A percentile compares a stretch with the other conserved stretches of the same genome.
These are phyloP conservation scores for Solanum aculeatissimum DNA, from an alignment of 305 asterid species.

Conservation along the genomic window DNA sequence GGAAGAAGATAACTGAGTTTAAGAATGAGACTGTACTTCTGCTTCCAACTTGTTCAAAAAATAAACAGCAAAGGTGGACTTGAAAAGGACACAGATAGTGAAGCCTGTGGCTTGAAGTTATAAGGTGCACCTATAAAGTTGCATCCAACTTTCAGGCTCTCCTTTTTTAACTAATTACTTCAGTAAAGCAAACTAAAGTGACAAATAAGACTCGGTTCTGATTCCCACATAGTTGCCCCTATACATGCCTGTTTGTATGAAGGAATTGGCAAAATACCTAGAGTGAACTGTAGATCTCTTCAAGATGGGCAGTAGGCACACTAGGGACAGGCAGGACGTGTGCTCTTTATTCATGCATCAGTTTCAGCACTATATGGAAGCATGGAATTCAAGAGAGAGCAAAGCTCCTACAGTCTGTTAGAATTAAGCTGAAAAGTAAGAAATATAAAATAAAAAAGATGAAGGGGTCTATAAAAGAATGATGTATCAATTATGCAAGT, in stretches of 20 bases:
- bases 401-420: not conserved
- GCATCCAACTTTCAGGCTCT: conserved; percentile 4
- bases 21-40: conserved; percentile 29
- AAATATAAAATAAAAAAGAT: not conserved
- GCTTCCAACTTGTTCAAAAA: conserved; percentile 33
- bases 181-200: not conserved
- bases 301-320: not conserved
- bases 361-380: not conserved
- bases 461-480: not conserved
- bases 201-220: not conserved
- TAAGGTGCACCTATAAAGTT: conserved; percentile 29
- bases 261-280: not conserved
- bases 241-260: not conserved
- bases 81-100: conserved; percentile 19
- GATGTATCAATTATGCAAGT: not conserved
- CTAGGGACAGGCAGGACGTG: not conserved
- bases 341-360: not conserved
- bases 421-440: not conserved
- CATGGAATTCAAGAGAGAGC: not conserved
- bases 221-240: not conserved
- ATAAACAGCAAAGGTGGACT: conserved; percentile 23
- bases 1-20: not conserved
- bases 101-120: conserved; percentile 25
- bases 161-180: not conserved
- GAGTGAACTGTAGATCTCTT: not conserved